Percentiles rank a stretch among this genome's conserved stretches.
Conservation (phyloP, 805 yeast genomes). For the Yarrowia sp. region DNA sequence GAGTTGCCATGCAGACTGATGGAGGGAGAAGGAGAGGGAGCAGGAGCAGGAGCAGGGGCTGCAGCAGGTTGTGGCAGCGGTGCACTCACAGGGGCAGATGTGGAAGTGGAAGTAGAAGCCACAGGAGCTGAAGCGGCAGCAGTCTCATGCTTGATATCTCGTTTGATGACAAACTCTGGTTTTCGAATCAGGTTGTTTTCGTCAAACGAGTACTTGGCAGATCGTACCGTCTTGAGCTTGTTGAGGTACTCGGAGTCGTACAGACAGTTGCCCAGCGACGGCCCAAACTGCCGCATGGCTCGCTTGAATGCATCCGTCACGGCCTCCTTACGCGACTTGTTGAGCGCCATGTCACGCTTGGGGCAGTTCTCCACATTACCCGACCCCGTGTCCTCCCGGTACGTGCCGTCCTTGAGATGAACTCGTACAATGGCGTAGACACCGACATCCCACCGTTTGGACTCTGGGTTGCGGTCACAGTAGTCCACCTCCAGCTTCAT, state of each 20-base stretch:
- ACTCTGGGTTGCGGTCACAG: slow-evolving; percentile 35
- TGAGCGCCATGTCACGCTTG: slow-evolving; percentile 64
- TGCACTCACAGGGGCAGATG: too few species aligned
- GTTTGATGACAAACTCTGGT: slow-evolving; percentile 17
- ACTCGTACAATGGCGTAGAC: slow-evolving; percentile 54
- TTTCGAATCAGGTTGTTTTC: slow-evolving; percentile 16
- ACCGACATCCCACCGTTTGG: slow-evolving; percentile 31
- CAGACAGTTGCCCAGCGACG: slow-evolving; percentile 57
- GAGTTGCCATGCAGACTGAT: neutral
- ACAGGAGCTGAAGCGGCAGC: neutral
- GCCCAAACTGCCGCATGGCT: slow-evolving; percentile 75
- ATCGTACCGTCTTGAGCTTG: slow-evolving; percentile 31
- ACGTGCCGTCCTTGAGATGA: slow-evolving; percentile 76
- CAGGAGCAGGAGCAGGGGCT: neutral
- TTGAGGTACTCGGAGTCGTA: slow-evolving; percentile 37
- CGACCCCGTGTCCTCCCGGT: slow-evolving; percentile 72
- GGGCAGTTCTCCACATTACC: slow-evolving; percentile 60
- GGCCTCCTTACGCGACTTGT: slow-evolving; percentile 80
- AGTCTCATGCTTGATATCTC: neutral
- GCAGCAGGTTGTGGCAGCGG: too few species aligned
- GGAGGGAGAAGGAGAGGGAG: neutral
- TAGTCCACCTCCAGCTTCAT: slow-evolving; percentile 57
- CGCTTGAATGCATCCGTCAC: slow-evolving; percentile 81
- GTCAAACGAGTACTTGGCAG: slow-evolving; percentile 7
- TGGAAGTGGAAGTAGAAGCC: neutral